Evolutionary conservation across 768 basidiomycete genomes (phyloP), one percentile per base, ranked within the genome.

Genomic region (Kwoniella mangroviensis): DNA sequence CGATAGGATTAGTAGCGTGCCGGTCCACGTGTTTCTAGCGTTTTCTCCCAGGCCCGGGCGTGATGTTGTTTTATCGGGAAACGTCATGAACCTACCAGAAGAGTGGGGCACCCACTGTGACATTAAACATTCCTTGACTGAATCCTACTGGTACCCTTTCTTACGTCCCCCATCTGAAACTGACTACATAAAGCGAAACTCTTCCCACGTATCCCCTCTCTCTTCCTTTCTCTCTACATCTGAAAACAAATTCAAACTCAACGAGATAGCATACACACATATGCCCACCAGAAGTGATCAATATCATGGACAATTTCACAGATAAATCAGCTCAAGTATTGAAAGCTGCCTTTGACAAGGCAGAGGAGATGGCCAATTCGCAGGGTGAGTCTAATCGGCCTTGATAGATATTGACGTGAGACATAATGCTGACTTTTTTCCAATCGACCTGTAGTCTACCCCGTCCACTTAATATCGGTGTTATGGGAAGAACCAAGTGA

Each of bases 291-390:
- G 15, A 26, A 4, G 6, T 12, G 10, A 54, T 95, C 83, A 52
- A 94, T 88, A 74, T n/a, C 68, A 77, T 77, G 74, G 79, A 80
- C 71, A 91, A 95, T 74, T 91, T 94, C 76, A 96, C 94, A 34
- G 92, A 95, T 83, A 93, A 91, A 82, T 87, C 93, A 13, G 87
- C 88, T 77, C 87, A 90, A 75, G 86, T 90, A 28, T 78, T 95
- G 64, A 83, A 88, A 65, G 88, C 88, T 60, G 90, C 93, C 1
- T 82, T 92, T 64, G 92, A 93, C 76, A 86, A 91, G 53, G 92
- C 93, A 12, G 92, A 89, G 79, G 92, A 95, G 83, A 89, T 93
- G 79, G 87, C 91, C 19, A 89, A 93, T 77, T 89, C 89, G 0
- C 91, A 94, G 87, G 88, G 92, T 90, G 83, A 75, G 83, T 83